These are phyloP conservation scores for Lachnellula willkommii DNA, from an alignment of 2,329 filamentous ascomycete species.

Conservation along the genomic window DNA sequence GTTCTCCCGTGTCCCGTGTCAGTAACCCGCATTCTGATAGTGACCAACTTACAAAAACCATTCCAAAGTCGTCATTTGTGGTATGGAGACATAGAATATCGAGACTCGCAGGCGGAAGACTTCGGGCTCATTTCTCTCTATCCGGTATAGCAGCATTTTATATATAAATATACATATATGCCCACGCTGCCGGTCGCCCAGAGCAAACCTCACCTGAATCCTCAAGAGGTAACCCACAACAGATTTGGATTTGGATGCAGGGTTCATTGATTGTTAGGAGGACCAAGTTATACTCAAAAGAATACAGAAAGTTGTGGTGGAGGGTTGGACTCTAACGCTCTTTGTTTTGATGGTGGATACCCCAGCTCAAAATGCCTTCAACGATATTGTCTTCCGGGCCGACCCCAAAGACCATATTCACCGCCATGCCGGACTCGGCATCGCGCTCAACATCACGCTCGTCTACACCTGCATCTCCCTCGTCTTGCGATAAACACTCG, in stretches of 20 bases:
- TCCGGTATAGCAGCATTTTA: not conserved
- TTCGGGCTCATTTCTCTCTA: not conserved
- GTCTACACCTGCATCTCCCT: constrained; percentile 1
- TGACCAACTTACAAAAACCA: not conserved
- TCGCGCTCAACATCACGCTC: not conserved
- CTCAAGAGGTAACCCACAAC: too few relatives aligned
- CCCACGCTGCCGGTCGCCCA: too few relatives aligned
- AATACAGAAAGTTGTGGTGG: too few relatives aligned
- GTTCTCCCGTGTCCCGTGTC: not conserved
- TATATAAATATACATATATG: too few relatives aligned
- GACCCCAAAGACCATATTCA: not conserved
- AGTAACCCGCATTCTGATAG: constrained; percentile 1
- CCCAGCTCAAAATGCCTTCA: not conserved
- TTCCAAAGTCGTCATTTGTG: not conserved
- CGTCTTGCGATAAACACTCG: constrained; percentile 4
- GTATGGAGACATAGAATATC: constrained; percentile 2
- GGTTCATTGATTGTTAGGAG: too few relatives aligned
- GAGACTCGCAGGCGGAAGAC: not conserved
- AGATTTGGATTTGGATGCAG: too few relatives aligned
- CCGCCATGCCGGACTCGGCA: not conserved
- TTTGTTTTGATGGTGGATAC: too few relatives aligned
- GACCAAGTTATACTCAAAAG: too few relatives aligned
- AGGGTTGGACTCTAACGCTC: too few relatives aligned
- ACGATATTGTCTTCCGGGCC: not conserved
- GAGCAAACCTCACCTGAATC: too few relatives aligned